Base-by-base conservation (phyloP, 177 flowering plant genomes). In the Vitis hybrid region DNA sequence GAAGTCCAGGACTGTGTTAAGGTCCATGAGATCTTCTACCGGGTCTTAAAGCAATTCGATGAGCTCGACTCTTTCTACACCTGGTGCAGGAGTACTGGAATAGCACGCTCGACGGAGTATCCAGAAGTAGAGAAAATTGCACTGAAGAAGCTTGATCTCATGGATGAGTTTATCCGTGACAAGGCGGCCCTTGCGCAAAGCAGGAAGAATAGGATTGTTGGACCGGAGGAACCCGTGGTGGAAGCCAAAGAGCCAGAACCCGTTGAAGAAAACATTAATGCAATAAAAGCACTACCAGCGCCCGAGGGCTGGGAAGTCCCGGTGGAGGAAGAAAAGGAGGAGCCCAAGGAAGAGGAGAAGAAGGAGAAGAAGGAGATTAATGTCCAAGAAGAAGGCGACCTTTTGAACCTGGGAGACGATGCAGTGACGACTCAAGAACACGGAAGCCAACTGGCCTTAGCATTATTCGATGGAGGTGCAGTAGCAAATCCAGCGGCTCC, bases 121-220 rank as follows among this genome's bases (percentile, higher is more conserved):
- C 99, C 99, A 1, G 89, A 91, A 14, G 77, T 92, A 1, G 94
- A 92, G 73, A 89, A 69, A 66, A 90, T 94, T 14, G 72, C 90
- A 4, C 80, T 67, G 11, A 88, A 86, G 76, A 92, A 87, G 73
- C 92, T 92, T 1, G 87, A 91, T 0, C 74, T 84, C 27, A 94
- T 94, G 97, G 95, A 89, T 13, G 92, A 91, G 15, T 85, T 83
- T 68, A 91, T 92, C 12, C 62, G 79, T 15, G 92, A 91, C 24
- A 87, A 84, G 61, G 75, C 90, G 0, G 75, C 72, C 6, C 30
- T 78, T 30, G 79, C 76, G 1, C 74, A 74, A 5, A 60, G 51
- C 57, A 74, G 46, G 69, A 76, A 32, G 63, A 15, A 13, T 1
- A 59, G 13, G 65, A 52, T 3, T 27, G 13, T 3, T 16, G 68